Percentiles rank a stretch among this genome's conserved stretches.
These are phyloP conservation scores for Pyrus betulifolia DNA, from an alignment of 306 rosid genomes.

Conservation along the genomic window DNA sequence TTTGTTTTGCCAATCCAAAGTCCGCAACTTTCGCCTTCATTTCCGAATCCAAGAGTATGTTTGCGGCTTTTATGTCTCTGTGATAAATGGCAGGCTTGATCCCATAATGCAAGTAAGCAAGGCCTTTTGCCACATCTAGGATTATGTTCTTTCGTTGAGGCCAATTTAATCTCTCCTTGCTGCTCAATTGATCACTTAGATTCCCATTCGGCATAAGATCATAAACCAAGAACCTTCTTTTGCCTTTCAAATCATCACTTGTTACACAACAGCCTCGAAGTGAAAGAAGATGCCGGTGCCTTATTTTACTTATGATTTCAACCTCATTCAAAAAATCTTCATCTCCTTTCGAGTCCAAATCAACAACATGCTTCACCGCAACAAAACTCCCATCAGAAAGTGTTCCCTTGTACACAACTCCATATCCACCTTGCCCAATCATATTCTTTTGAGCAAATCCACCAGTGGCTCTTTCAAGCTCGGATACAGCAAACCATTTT, in stretches of 20 bases:
- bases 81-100: constrained; percentile 74
- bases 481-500: constrained; percentile 58
- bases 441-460: constrained; percentile 56
- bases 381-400: constrained; percentile 53
- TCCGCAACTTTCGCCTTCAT: constrained; percentile 70
- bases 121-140: constrained; percentile 79
- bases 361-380: constrained; percentile 54
- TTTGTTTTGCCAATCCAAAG: constrained; percentile 68
- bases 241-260: constrained; percentile 44
- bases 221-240: constrained; percentile 63
- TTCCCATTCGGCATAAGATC: constrained; percentile 71
- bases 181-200: constrained; percentile 44
- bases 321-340: constrained; percentile 75
- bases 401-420: constrained; percentile 64
- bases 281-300: constrained; percentile 70
- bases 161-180: constrained; percentile 41
- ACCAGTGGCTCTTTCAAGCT: constrained; percentile 57
- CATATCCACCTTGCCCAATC: constrained; percentile 77
- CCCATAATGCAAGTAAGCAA: constrained; percentile 65
- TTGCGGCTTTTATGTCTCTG: constrained; percentile 65
- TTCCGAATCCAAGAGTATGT: constrained; percentile 58
- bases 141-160: constrained; percentile 70
- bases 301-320: constrained; percentile 65
- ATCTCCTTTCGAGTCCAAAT: constrained; percentile 55
- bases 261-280: constrained; percentile 69